Conservation (phyloP, 306 rosid genomes). For the Myrica gale region DNA sequence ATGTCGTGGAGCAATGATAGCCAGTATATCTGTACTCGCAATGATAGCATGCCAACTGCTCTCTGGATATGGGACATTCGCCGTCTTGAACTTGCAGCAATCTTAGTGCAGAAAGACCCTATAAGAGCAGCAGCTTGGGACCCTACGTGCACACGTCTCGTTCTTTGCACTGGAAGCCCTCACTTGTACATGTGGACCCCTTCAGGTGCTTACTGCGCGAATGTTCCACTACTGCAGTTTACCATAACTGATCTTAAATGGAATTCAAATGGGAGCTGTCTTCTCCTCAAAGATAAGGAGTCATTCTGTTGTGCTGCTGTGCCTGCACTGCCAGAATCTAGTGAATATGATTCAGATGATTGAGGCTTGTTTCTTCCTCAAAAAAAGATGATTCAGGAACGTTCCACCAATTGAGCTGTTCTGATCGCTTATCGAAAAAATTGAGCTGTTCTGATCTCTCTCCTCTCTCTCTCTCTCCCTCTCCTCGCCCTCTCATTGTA, state of each 20-base stretch:
- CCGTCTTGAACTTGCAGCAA: slow-evolving; percentile 80
- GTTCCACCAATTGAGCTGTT: neutral
- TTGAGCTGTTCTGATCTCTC: neutral
- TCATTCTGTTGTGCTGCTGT: slow-evolving; percentile 83
- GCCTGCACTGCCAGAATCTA: slow-evolving; percentile 65
- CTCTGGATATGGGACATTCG: slow-evolving; percentile 95
- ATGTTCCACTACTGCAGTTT: slow-evolving; percentile 65
- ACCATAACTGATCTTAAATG: slow-evolving; percentile 73
- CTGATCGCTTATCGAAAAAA: neutral
- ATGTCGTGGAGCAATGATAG: slow-evolving; percentile 92
- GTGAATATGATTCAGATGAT: slow-evolving; percentile 88
- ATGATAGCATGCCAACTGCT: slow-evolving; percentile 83
- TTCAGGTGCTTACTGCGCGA: slow-evolving; percentile 78
- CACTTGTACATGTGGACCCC: slow-evolving; percentile 98
- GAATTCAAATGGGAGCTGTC: slow-evolving; percentile 94
- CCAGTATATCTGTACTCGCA: slow-evolving; percentile 88
- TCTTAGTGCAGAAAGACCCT: slow-evolving; percentile 86
- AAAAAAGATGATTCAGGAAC: neutral
- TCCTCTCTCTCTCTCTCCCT: neutral
- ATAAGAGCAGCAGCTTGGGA: slow-evolving; percentile 91
- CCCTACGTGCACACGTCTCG: slow-evolving; percentile 75
- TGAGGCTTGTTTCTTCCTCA: slow-evolving; percentile 23
- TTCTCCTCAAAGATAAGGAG: slow-evolving; percentile 89
- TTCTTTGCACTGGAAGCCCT: slow-evolving; percentile 78
- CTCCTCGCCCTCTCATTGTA: neutral